Evolutionary conservation across 2,329 filamentous ascomycete species (phyloP), one percentile per base, ranked within the genome.

Genomic region (Orbilia oligospora): DNA sequence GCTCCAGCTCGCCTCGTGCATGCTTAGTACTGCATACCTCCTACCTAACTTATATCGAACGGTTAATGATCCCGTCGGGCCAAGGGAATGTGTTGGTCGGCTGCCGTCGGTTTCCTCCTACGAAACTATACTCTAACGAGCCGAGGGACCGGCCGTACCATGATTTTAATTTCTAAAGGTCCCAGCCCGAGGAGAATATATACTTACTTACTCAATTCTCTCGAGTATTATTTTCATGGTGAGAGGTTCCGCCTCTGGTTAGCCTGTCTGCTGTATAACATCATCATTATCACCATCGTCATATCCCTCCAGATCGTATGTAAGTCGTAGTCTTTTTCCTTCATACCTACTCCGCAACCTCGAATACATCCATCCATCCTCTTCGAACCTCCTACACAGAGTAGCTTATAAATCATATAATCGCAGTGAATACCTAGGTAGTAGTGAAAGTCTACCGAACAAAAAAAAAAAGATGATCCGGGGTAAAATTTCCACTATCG

Each of bases 81-180:
- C 20, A 61, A 61, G 66, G 66, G 41, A 44, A 41, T 18, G 70
- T 36, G 70, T 73, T 73, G 70, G 61, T 66, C 70, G 70, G 70
- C 41, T 73, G 70, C 61, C 48, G 48, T 67, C 70, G 70, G 70
- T 64, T 44, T 73, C 58, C 61, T 64, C 70, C 56, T 64, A 49
- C 70, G 61, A 61, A 73, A 33, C 33, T 66, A 48, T 20, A 18
- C 56, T 61, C 2, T 24, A 14, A 18, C n/a, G 18, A 67, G 56
- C 70, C 70, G 70, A 73, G 70, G 70, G 48, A n/a, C 70, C 70
- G 70, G 61, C 27, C 48, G 53, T 41, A 61, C 56, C 56, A 24
- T 56, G 69, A 72, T 65, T 72, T n/a, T 72, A 48, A n/a, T 18
- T 61, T 46, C 38, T 20, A 38, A 61, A 44, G n/a, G 53, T 61